Percentiles rank a stretch among this genome's conserved stretches.
Conservation (phyloP, 768 basidiomycete genomes). For the Coprinopsis cinerea region DNA sequence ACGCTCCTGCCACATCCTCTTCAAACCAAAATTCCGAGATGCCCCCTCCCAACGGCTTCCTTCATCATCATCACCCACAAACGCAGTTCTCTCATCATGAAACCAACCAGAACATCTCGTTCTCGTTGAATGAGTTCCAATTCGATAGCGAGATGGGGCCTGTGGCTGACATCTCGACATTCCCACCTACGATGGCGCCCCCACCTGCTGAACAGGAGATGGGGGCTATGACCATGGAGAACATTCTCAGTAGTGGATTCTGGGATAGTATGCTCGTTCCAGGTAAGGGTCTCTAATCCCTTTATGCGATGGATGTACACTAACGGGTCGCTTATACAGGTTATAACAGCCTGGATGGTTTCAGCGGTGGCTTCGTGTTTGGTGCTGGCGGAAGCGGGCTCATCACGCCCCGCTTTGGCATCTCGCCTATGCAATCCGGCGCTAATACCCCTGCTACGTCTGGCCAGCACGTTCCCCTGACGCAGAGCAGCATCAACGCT, state of each 20-base stretch:
- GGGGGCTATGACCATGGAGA: constrained; percentile 70
- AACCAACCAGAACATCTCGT: constrained; percentile 7
- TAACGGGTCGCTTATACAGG: constrained; percentile 35
- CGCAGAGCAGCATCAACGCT: constrained; percentile 41
- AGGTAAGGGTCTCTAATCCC: constrained; percentile 38
- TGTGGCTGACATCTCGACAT: constrained; percentile 73
- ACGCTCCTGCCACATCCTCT: too few species aligned
- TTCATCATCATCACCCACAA: constrained; percentile 2
- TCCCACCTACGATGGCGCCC: constrained; percentile 83
- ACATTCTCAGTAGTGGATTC: constrained; percentile 70
- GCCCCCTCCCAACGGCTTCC: neutral
- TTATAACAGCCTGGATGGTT: constrained; percentile 75
- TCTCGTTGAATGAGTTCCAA: constrained; percentile 49
- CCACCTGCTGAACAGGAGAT: constrained; percentile 34
- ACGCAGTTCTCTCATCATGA: neutral
- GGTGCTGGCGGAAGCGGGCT: constrained; percentile 79
- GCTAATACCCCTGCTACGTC: constrained; percentile 35
- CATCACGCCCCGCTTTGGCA: constrained; percentile 66
- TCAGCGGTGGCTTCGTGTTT: constrained; percentile 82
- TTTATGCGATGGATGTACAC: neutral
- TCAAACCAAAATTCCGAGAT: neutral
- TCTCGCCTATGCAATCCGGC: constrained; percentile 57
- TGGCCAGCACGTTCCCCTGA: constrained; percentile 22
- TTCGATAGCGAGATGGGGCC: constrained; percentile 84
- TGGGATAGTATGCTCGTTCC: constrained; percentile 89